Evolutionary conservation across 2,329 filamentous ascomycete species (phyloP).

Genomic region (Sporothrix pseudoabietina): DNA sequence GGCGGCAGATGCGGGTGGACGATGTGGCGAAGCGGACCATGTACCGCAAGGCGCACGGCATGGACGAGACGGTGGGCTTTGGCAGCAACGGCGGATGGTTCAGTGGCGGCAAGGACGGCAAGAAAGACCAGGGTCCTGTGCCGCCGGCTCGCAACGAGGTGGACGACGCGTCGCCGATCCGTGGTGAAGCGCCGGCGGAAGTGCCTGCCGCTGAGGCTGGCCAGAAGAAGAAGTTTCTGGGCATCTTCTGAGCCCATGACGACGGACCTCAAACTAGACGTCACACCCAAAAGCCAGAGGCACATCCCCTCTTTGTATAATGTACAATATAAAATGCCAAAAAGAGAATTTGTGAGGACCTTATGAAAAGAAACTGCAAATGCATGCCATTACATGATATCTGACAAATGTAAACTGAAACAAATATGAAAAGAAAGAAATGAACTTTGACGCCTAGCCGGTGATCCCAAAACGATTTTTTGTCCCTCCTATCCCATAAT

Average conservation of each 20-base stretch:
- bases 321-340: constrained; percentile 12
- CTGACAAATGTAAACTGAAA: constrained; percentile 28
- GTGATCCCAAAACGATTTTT: neutral
- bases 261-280: neutral
- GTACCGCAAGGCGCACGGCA: constrained; percentile 82
- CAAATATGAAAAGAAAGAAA: neutral
- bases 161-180: constrained; percentile 40
- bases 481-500: constrained; percentile 14
- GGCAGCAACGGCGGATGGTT: constrained; percentile 34
- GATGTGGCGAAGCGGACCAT: constrained; percentile 85
- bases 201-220: constrained; percentile 50
- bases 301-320: constrained; percentile 1
- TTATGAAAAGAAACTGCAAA: neutral
- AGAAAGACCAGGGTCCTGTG: constrained; percentile 33
- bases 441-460: neutral
- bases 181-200: neutral
- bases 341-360: neutral
- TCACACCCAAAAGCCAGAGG: neutral
- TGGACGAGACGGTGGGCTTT: constrained; percentile 65
- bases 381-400: constrained; percentile 8
- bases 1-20: constrained; percentile 72
- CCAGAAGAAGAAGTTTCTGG: constrained; percentile 75
- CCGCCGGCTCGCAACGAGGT: constrained; percentile 39
- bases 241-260: constrained; percentile 64
- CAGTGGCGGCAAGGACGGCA: constrained; percentile 30